Base-by-base conservation (phyloP, 805 yeast species). In the Saccharomycopsis malanga region DNA sequence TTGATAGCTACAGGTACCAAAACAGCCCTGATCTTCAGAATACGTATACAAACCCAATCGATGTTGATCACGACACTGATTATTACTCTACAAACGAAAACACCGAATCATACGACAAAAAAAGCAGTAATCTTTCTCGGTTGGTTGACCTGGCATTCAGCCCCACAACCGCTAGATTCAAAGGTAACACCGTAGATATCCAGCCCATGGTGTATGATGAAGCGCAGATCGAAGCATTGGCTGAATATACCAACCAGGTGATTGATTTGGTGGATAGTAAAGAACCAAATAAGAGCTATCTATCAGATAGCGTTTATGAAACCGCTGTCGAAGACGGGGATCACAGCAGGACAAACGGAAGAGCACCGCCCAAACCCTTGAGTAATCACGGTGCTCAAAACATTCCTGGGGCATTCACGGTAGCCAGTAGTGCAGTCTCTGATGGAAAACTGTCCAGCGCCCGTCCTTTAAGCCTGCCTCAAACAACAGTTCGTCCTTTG, bases 181-280 rank as follows among this genome's bases (percentile, higher is more conserved):
- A 12, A 27, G 30, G 30, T 27, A 7, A 27, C 30, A 7, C 7
- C 7, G 12, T 27, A 9, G 30, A 12, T 12, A 12, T 27, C 12
- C 12, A 7, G 10, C 30, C 12, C 10, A 9, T 12, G 10, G 30
- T 27, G 10, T 27, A 27, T 30, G 35, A 41, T 21, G 23, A 41
- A 18, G 14, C 14, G 15, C 34, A 41, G 9, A 41, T 41, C 4
- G 37, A 41, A 15, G 44, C 35, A 4, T 24, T 41, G 37, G 15
- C 18, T 9, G 44, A 41, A 9, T 41, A 41, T 20, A 41, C 44
- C 6, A 41, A 41, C n/a, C 44, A 41, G 18, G 44, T 41, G 22
- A 41, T 41, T 4, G 24, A 30, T 30, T 32, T 29, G 21, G 44
- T 41, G 9, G 30, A 32, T n/a, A 32, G 15, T n/a, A 32, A 36